Evolutionary conservation across 2,329 filamentous ascomycete species (phyloP).

Genomic region (Sporothrix protearum): DNA sequence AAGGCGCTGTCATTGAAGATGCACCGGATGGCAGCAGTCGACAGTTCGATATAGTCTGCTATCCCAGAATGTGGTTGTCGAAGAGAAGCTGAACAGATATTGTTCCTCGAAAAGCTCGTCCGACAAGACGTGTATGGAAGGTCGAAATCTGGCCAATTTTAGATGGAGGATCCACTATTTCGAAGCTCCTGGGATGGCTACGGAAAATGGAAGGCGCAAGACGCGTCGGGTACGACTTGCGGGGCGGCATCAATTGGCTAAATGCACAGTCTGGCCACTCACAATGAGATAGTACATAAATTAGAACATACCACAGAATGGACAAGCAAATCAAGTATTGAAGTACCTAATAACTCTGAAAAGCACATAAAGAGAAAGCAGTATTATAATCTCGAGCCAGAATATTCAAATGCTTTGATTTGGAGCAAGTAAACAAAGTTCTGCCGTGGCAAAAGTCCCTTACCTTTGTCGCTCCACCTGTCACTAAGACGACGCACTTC

Average conservation of each 20-base stretch:
- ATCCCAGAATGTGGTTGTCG: neutral
- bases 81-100: neutral
- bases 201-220: conserved; percentile 9
- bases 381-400: too few relatives aligned
- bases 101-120: neutral
- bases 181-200: conserved; percentile 5
- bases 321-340: too few relatives aligned
- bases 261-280: neutral
- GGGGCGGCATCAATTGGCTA: neutral
- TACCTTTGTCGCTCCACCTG: neutral
- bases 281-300: neutral
- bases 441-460: too few relatives aligned
- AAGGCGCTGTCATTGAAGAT: neutral
- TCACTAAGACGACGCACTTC: neutral
- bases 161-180: conserved; percentile 5
- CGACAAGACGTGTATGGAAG: neutral
- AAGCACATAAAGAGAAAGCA: too few relatives aligned
- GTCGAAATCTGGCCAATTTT: conserved; percentile 20
- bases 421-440: neutral
- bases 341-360: too few relatives aligned
- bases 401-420: too few relatives aligned
- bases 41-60: neutral
- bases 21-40: neutral
- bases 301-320: neutral
- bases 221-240: conserved; percentile 3